Evolutionary conservation across 2,329 filamentous ascomycete species (phyloP).

Genomic region (Emericellopsis atlantica): DNA sequence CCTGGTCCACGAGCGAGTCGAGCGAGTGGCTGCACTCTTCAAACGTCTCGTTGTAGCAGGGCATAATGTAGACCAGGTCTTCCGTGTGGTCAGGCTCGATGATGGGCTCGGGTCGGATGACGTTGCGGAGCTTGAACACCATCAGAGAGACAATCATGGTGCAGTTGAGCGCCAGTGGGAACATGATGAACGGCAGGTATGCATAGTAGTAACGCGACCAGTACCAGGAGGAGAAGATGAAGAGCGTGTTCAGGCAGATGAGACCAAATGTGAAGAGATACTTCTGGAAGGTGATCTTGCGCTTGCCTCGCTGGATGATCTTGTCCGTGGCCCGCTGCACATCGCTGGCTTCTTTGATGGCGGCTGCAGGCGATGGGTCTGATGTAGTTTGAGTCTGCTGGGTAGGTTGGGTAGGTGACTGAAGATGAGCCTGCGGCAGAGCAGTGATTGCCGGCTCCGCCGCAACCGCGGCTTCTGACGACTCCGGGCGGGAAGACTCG

Average conservation of each 20-base stretch:
- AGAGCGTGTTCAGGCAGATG: constrained; percentile 7
- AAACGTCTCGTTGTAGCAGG: constrained; percentile 27
- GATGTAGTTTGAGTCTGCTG: background rate
- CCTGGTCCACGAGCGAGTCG: constrained; percentile 14
- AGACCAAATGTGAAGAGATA: constrained; percentile 2
- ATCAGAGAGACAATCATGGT: constrained; percentile 11
- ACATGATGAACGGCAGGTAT: constrained; percentile 12
- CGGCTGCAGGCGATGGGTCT: background rate
- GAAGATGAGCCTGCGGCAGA: background rate
- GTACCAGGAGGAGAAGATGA: constrained; percentile 12
- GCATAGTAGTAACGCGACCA: constrained; percentile 11
- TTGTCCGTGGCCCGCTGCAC: background rate
- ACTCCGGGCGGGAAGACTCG: background rate
- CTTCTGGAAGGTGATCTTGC: constrained; percentile 4
- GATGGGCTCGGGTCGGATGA: constrained; percentile 5
- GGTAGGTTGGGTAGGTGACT: background rate
- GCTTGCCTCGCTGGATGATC: constrained; percentile 1
- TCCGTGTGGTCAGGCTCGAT: constrained; percentile 13
- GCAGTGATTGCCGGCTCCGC: background rate
- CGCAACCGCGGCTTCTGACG: background rate
- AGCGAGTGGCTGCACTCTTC: constrained; percentile 20
- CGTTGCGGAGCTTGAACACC: constrained; percentile 7
- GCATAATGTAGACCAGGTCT: constrained; percentile 22
- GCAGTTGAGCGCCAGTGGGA: constrained; percentile 11
- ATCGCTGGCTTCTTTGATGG: constrained; percentile 2